These are phyloP conservation scores for Thymus mandschuricus DNA, from an alignment of 257 asterid species.

Conservation along the genomic window DNA sequence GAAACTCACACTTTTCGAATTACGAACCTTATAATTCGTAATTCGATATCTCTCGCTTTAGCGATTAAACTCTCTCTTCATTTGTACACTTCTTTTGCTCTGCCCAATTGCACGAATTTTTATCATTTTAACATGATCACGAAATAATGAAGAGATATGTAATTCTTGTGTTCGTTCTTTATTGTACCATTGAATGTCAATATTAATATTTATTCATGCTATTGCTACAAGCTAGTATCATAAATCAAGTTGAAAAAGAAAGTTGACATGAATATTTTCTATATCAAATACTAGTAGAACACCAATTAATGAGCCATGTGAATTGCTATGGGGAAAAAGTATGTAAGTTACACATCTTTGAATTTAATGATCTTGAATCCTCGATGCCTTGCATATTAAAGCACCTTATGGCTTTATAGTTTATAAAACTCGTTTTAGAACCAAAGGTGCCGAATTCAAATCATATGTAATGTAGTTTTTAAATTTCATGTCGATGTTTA, in stretches of 20 bases:
- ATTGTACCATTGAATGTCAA: not conserved
- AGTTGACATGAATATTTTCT: not conserved
- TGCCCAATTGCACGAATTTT: no score
- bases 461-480: no score
- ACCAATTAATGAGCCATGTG: not conserved
- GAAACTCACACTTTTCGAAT: no score
- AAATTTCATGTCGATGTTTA: no score
- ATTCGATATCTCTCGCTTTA: no score
- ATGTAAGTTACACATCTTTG: not conserved
- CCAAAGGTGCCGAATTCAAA: no score
- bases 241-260: not conserved
- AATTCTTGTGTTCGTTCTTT: no score
- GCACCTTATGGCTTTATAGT: not conserved
- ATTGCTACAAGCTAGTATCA: not conserved
- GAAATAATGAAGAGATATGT: no score
- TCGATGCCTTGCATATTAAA: not conserved
- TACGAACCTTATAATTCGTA: no score
- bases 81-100: no score
- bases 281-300: not conserved
- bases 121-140: no score
- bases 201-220: not conserved
- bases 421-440: not conserved
- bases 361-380: not conserved
- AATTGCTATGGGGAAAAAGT: not conserved
- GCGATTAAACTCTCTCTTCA: no score